These are phyloP conservation scores for Biscogniauxia marginata DNA, from an alignment of 2,329 filamentous ascomycete species.

Conservation along the genomic window DNA sequence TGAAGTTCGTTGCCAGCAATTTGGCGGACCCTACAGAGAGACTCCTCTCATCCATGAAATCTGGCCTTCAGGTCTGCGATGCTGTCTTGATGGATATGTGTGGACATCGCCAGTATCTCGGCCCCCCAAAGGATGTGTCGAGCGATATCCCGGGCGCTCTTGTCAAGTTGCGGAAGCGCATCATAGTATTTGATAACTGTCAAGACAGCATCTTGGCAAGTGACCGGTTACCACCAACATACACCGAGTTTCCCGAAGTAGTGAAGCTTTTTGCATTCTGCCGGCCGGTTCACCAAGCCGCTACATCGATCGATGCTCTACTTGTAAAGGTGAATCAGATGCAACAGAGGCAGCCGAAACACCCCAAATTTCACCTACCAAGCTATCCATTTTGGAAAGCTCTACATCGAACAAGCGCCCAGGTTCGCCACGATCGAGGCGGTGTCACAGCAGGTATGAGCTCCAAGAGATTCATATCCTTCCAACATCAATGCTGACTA, in stretches of 20 bases:
- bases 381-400: conserved; percentile 55
- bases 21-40: conserved; percentile 47
- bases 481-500: conserved; percentile 3
- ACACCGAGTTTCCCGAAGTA: conserved; percentile 47
- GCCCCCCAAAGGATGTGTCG: conserved; percentile 41
- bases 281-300: conserved; percentile 52
- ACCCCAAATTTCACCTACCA: conserved; percentile 46
- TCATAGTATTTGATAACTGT: conserved; percentile 45
- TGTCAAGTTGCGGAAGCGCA: conserved; percentile 40
- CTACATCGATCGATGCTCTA: conserved; percentile 46
- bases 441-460: conserved; percentile 52
- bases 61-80: conserved; percentile 46
- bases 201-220: conserved; percentile 48
- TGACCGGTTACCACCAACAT: conserved; percentile 43
- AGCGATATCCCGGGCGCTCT: conserved; percentile 41
- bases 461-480: background rate
- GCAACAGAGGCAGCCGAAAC: conserved; percentile 38
- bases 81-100: conserved; percentile 54
- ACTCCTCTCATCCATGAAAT: conserved; percentile 46
- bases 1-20: conserved; percentile 26
- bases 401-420: conserved; percentile 52
- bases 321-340: conserved; percentile 48
- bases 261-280: conserved; percentile 55
- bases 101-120: conserved; percentile 47
- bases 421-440: conserved; percentile 58